Evolutionary conservation across 768 basidiomycete genomes (phyloP).

Genomic region (Amanita pallidorosea): DNA sequence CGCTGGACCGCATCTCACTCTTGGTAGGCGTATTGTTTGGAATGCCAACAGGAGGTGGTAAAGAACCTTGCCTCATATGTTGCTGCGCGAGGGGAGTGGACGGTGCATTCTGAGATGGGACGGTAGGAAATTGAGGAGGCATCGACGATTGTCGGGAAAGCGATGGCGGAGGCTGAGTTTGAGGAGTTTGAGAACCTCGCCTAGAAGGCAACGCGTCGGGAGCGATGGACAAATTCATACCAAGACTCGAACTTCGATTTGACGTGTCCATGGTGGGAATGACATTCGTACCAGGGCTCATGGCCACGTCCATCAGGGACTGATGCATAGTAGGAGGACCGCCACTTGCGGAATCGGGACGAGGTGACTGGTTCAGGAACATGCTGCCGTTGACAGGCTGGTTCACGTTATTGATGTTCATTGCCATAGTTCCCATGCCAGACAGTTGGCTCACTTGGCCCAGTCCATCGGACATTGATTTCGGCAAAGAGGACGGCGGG

Average conservation of each 20-base stretch:
- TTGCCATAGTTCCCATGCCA: conserved; percentile 9
- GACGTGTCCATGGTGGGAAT: conserved; percentile 7
- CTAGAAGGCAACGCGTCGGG: conserved; percentile 8
- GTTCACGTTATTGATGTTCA: conserved; percentile 8
- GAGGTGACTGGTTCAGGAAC: conserved; percentile 4
- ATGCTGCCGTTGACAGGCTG: conserved; percentile 5
- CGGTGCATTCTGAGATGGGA: conserved; percentile 3
- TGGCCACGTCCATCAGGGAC: conserved; percentile 2
- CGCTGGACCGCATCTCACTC: conserved; percentile 4
- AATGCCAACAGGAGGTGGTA: conserved; percentile 3
- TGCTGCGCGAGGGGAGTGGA: conserved; percentile 3
- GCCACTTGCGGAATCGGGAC: conserved; percentile 9
- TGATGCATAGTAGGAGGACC: conserved; percentile 3
- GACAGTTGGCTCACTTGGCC: conserved; percentile 6
- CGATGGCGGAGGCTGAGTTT: conserved; percentile 13
- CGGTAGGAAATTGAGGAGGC: conserved; percentile 11
- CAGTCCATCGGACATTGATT: conserved; percentile 2
- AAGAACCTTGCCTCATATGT: conserved; percentile 6
- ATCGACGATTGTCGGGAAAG: conserved; percentile 17
- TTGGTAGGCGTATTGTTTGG: conserved; percentile 2
- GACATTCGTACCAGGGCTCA: background rate
- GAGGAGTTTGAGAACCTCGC: conserved; percentile 5
- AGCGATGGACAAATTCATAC: conserved; percentile 16
- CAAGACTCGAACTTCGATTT: conserved; percentile 6
- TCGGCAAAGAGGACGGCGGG: conserved; percentile 10